Evolutionary conservation across 2,329 filamentous ascomycete species (phyloP).

Genomic region (Neonectria hederae): DNA sequence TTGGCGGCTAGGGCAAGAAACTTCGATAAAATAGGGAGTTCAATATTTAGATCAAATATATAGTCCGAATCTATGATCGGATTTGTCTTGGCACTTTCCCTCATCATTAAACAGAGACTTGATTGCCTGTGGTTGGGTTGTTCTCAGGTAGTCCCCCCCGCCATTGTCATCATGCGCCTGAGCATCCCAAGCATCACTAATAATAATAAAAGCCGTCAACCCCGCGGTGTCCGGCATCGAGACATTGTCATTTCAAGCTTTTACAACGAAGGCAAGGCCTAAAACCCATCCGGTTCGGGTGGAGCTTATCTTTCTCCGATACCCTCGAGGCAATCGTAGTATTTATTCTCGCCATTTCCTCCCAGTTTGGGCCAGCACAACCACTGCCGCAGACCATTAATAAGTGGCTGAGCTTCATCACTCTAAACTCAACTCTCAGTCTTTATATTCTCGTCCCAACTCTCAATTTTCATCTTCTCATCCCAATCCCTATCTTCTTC

Average conservation of each 20-base stretch:
- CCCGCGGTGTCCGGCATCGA: not conserved
- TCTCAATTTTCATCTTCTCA: not conserved
- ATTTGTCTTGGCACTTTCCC: no score
- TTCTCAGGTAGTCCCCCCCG: constrained; percentile 10
- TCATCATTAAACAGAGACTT: no score
- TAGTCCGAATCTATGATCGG: no score
- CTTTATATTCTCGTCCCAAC: not conserved
- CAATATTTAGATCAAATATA: no score
- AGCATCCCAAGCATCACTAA: not conserved
- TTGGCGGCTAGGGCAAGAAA: no score
- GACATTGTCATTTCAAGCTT: not conserved
- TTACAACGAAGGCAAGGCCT: not conserved
- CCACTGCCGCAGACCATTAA: not conserved
- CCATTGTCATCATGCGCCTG: constrained; percentile 3
- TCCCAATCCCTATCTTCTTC: not conserved
- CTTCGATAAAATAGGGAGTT: no score
- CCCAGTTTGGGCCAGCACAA: not conserved
- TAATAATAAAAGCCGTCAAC: not conserved
- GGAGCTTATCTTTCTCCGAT: not conserved
- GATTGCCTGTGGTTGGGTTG: no score
- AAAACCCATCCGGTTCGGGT: no score
- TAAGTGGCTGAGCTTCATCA: not conserved
- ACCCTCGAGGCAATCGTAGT: not conserved
- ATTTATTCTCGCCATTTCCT: not conserved
- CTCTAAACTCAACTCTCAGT: not conserved